A percentile compares a stretch with the other conserved stretches of the same genome.
Conservation (phyloP, 371 early-diverging fungal species). For the Mortierella sp. region DNA sequence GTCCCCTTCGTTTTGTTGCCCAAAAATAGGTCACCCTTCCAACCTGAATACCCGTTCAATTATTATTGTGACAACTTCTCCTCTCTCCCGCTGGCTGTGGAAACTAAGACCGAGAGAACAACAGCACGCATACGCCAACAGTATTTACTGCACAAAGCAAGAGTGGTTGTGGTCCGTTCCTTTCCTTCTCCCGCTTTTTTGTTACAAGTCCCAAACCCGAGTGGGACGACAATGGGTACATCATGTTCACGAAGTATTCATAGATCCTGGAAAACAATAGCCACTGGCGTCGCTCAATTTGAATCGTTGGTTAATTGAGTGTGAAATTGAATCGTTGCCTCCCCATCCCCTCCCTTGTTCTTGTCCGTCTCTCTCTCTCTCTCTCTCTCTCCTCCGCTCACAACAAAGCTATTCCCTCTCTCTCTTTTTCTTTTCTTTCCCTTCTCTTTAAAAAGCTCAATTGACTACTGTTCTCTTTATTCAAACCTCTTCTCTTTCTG, state of each 20-base stretch:
- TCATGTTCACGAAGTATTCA: not conserved
- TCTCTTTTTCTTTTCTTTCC: not conserved
- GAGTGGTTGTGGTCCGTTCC: constrained; percentile 1
- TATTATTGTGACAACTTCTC: not conserved
- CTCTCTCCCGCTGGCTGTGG: not conserved
- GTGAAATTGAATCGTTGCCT: not conserved
- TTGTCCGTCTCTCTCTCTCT: not conserved
- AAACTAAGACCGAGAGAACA: not conserved
- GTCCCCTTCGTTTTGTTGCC: not conserved
- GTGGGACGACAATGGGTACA: not conserved
- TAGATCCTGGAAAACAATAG: constrained; percentile 12
- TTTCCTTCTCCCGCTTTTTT: not conserved
- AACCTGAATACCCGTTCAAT: not conserved
- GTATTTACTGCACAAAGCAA: too few relatives aligned
- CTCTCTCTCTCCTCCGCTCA: not conserved
- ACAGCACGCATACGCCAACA: too few relatives aligned
- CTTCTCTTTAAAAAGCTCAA: not conserved
- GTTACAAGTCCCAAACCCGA: not conserved
- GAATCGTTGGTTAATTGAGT: not conserved
- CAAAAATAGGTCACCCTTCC: constrained; percentile 5
- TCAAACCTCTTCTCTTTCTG: not conserved
- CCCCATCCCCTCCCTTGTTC: not conserved
- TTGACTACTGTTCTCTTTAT: not conserved
- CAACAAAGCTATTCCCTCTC: not conserved
- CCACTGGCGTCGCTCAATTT: not conserved